Evolutionary conservation across 306 rosid species (phyloP), one percentile per base, ranked within the genome.

Genomic region (Leucaena leucocephala): DNA sequence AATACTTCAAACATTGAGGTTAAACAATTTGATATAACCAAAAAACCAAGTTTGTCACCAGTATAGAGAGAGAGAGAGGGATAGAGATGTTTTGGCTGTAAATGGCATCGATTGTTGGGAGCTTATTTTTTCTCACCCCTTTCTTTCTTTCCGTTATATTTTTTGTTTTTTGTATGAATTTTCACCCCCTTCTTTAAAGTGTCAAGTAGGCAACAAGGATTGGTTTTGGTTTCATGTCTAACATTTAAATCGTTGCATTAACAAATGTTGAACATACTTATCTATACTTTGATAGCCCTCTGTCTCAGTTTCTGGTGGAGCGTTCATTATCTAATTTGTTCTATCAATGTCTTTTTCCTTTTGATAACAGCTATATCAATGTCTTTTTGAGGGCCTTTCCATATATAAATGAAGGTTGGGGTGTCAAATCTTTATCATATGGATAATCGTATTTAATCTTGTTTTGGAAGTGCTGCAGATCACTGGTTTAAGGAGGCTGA

Each of bases 401-500:
- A 64, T 72, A 42, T 69, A 45, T 3, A 36, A 58, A 39, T 70
- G 76, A 82, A 65, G 62, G 54, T n/a, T 74, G 61, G 74, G 21
- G 21, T 38, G 54, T 61, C 54, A 62, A 19, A 68, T 54, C 71
- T 79, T 61, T 10, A 14, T 84, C 76, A 58, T 52, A 68, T 66
- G 78, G 82, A 84, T 90, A 85, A 90, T 78, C 59, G 78, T 84
- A 39, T 74, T 74, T 86, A 77, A 76, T 89, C 84, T 80, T 86
- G 59, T 85, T 83, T 85, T 86, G 90, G 85, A 95, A 95, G 98
- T 92, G 93, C 91, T 87, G 98, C 98, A 92, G 98, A 92, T 87
- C 84, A 66, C 76, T 95, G 98, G 98, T 95, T 92, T 81, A 78
- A 88, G 86, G 97, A 92, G 89, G 98, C 98, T 50, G 87, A 90